Evolutionary conservation across 169 alveolate genomes (phyloP), one percentile per base, ranked within the genome.

Genomic region (Eimeria necatrix): DNA sequence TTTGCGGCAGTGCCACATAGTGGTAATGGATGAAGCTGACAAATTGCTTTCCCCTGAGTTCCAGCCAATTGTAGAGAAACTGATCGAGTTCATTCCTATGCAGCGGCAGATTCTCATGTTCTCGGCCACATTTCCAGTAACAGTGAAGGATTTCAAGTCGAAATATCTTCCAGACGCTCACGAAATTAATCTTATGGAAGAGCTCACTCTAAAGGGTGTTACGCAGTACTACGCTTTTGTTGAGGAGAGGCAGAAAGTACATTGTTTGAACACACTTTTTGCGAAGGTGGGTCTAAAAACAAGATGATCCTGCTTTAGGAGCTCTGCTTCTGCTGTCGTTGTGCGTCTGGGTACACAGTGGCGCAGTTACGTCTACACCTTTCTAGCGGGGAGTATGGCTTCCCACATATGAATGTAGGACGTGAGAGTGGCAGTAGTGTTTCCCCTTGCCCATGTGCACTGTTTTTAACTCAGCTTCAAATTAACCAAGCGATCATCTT

Each of bases 41-140:
- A 99, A 99, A 97, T 97, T 99, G 95, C 97, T 99, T 26, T 99
- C 99, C 73, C 98, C 99, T 61, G 99, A 99, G 89, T 99, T 99
- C 96, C 98, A 98, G 96, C 99, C 99, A 41, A 98, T 99, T 49
- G 98, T 99, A 61, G 99, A 99, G 95, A 98, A 99, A 94, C 98
- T 99, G 61, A 93, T 99, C 93, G 97, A 98, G 95, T 98, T 98
- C 95, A 96, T 98, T 85, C 99, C 99, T 10, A 95, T 95, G 56
- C 99, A 98, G 80, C 71, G 98, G 86, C 99, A 98, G 95, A 98
- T 99, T 88, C 97, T 99, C 95, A 96, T 99, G 95, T 99, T 98
- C 95, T 98, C 99, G 26, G 99, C 99, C 46, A 99, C 99, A 7
- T 99, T 98, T 97, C 99, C 99, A n/a, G 99, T 98, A 64, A 97